Base-by-base conservation (phyloP, 2,329 filamentous ascomycete genomes). In the Emergomyces pasteurianus region DNA sequence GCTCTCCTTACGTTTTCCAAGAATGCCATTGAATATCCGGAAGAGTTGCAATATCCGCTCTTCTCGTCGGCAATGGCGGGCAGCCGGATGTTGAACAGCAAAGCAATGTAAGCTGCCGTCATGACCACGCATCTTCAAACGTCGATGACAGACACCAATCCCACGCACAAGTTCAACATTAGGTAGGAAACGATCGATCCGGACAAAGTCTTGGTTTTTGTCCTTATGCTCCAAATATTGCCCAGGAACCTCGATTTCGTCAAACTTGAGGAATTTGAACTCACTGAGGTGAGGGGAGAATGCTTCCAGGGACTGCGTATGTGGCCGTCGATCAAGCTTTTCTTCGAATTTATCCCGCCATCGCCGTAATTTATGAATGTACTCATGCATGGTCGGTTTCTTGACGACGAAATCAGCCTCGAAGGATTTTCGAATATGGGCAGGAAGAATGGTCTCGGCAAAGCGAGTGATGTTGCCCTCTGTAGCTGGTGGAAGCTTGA, bases 261-360 rank as follows among this genome's bases (percentile, higher is more conserved):
- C 94, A 67, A 99, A 96, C 74, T 96, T 97, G 73, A 94, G 87
- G 79, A 96, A 99, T 46, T 90, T 84, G 80, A 99, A 99, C 71
- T 97, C 94, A 75, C 90, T 96, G 50, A 99, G 83, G 70, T 95
- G 89, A 55, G 90, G 89, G 53, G 91, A 96, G 72, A 89, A 95
- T 34, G 81, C 82, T 73, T 99, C 94, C 10, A 99, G 80, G 57
- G 88, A 87, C 58, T 87, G 83, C 49, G 82, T 84, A 31, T 86
- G 83, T 46, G 86, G 80, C 58, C 94, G 84, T 23, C 92, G 87
- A 72, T 99, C 94, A 56, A 99, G 85, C 74, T 95, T 95, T 78
- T 97, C 92, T 73, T 97, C 94, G 67, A 99, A 96, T 72, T 96
- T 94, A 76, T 96, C 94, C 59, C 95, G 86, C 94, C 94, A 99